Percentiles rank a stretch among this genome's conserved stretches.
Evolutionary conservation across 129 eudicot species (phyloP).

Genomic region (Rutidosis leptorrhynchoides): DNA sequence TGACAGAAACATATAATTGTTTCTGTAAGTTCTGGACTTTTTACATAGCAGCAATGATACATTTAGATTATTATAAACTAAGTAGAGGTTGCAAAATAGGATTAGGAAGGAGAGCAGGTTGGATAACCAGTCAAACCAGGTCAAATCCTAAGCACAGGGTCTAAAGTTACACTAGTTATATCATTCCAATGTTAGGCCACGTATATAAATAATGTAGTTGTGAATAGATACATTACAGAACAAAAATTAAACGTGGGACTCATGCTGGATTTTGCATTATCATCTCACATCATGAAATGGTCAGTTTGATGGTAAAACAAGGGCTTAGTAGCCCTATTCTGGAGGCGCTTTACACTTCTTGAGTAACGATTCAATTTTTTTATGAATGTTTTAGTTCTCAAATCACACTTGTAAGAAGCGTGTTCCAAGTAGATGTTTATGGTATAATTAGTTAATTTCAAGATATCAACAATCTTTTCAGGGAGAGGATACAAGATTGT

Average conservation of each 20-base stretch:
- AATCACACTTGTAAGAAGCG: neutral
- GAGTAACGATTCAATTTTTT: neutral
- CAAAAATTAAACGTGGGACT: constrained; percentile 4
- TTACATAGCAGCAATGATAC: neutral
- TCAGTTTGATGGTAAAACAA: neutral
- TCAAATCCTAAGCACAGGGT: neutral
- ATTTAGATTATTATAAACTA: neutral
- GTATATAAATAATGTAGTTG: no score
- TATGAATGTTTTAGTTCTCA: neutral
- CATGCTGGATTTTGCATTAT: neutral
- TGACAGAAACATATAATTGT: constrained; percentile 2
- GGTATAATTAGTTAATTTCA: neutral
- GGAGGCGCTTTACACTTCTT: neutral
- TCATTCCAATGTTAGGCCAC: no score
- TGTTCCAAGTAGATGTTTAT: constrained; percentile 5
- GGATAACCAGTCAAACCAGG: neutral
- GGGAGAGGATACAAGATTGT: constrained; percentile 89
- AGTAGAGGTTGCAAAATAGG: neutral
- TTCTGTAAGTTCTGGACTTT: neutral
- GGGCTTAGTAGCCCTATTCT: neutral
- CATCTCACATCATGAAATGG: neutral
- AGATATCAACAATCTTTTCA: constrained; percentile 28
- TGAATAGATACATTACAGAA: constrained; percentile 7
- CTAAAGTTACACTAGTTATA: neutral
- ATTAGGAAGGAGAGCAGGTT: neutral